phyloP scores from a whole-genome alignment of 202 grass and related monocot species.

The Tripidium arundinaceum region DNA sequence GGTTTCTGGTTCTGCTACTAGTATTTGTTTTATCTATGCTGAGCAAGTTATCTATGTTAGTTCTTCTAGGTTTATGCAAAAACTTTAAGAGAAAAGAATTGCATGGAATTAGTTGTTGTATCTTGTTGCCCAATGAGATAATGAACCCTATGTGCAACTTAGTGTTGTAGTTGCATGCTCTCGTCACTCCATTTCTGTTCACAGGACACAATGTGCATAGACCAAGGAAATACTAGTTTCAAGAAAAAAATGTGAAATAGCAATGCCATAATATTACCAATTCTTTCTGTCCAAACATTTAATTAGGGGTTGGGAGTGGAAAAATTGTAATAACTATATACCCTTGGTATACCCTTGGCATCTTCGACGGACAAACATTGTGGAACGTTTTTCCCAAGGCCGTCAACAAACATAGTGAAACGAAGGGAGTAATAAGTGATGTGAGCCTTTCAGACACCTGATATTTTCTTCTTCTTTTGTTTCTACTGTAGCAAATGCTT shows the following conservation, averaged over 20 bases:
- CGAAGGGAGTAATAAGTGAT: not conserved
- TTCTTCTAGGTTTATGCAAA: not conserved
- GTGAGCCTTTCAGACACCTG: not conserved
- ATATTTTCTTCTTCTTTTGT: constrained; percentile 2
- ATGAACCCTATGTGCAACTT: not conserved
- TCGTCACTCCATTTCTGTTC: not conserved
- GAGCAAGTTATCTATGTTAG: too few species aligned
- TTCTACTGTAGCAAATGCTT: constrained; percentile 88
- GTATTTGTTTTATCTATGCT: too few species aligned
- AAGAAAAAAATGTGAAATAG: not conserved
- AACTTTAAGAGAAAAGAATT: not conserved
- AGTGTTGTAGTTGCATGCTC: not conserved
- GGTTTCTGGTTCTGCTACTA: not conserved
- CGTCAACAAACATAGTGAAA: not conserved
- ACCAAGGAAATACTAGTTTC: not conserved
- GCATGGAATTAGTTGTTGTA: not conserved
- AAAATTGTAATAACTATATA: not conserved
- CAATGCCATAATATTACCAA: not conserved
- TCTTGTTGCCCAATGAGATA: not conserved
- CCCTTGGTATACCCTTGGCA: too few species aligned
- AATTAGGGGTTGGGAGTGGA: not conserved
- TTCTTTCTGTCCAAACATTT: not conserved
- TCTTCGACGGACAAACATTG: not conserved
- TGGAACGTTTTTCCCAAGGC: not conserved
- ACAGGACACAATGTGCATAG: not conserved